A percentile compares a stretch with the other conserved stretches of the same genome.
Conservation (phyloP, 2,329 filamentous ascomycete species). For the Ophiostoma himal-ulmi region DNA sequence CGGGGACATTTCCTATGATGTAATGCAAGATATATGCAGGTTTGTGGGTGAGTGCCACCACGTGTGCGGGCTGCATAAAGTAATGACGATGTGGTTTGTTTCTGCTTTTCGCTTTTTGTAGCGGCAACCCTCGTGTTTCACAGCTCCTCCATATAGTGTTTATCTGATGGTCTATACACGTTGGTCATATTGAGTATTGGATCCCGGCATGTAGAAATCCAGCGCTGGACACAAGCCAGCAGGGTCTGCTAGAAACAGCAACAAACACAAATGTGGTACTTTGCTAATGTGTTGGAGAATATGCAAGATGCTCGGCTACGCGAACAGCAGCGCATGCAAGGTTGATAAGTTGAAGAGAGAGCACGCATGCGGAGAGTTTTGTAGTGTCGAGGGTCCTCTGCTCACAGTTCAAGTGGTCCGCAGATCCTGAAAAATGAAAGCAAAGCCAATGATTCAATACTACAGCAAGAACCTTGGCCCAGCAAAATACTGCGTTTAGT, state of each 20-base stretch:
- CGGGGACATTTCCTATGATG: not conserved
- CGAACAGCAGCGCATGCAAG: not conserved
- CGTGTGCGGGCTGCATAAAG: not conserved
- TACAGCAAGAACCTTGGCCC: not conserved
- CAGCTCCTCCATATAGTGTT: too few relatives aligned
- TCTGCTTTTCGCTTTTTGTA: not conserved
- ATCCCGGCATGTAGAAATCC: not conserved
- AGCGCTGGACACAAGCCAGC: not conserved
- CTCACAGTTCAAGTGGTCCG: too few relatives aligned
- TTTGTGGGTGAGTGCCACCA: conserved; percentile 2
- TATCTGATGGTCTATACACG: too few relatives aligned
- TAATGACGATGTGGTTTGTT: not conserved
- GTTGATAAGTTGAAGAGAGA: not conserved
- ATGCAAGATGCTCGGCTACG: not conserved
- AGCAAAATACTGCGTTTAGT: not conserved
- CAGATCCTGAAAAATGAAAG: not conserved
- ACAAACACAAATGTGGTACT: too few relatives aligned
- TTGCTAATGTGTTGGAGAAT: too few relatives aligned
- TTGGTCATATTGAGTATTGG: too few relatives aligned
- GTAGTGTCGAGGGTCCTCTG: not conserved
- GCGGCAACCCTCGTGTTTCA: too few relatives aligned
- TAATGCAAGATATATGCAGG: not conserved
- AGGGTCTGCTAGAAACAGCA: not conserved
- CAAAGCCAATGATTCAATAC: not conserved
- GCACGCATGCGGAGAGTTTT: not conserved